Base-by-base conservation (phyloP, 805 yeast genomes). In the Lipomyces oligophaga region DNA sequence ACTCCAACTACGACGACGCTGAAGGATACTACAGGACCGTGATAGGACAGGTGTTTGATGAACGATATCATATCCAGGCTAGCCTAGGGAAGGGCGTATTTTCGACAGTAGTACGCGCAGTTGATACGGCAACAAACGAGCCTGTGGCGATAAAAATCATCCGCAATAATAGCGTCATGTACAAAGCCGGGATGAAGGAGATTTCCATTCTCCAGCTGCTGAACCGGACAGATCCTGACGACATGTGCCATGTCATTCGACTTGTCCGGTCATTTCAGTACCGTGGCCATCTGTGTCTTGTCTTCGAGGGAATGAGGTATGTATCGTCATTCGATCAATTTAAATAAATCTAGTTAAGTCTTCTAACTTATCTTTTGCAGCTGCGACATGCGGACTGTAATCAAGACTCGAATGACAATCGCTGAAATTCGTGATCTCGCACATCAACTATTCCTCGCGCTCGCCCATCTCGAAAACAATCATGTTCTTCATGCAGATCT, bases 401-500 rank as follows among this genome's bases (percentile, higher is more conserved):
- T 88, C 45, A 76, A 86, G 45, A 86, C 81, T 57, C 96, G 96
- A 0, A 67, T 89, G 31, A 78, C 78, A 45, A 79, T 85, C 60
- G 77, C 78, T 51, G 65, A 88, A 25, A 83, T 88, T 11, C 76
- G 79, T 55, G 73, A 76, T 15, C 80, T 87, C 57, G 73, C 94
- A 0, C 71, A 69, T 24, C 97, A 89, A 63, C 64, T 87, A 47
- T 67, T 88, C 43, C 83, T 79, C 49, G 77, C 93, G 0, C 67
- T 88, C 57, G 73, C 80, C 21, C 79, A 81, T 28, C 70, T 88
- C 56, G 84, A 83, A 58, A 78, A 77, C 27, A 75, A 80, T 45
- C 81, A 81, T 55, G 72, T 88, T 58, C 80, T 88, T 24, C 97
- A 88, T 62, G 88, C 96, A 65, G 97, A 88, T 66, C 69, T 88